These are phyloP conservation scores for Annulohypoxylon stygium DNA, from an alignment of 495 filamentous ascomycete genomes.

Conservation along the genomic window DNA sequence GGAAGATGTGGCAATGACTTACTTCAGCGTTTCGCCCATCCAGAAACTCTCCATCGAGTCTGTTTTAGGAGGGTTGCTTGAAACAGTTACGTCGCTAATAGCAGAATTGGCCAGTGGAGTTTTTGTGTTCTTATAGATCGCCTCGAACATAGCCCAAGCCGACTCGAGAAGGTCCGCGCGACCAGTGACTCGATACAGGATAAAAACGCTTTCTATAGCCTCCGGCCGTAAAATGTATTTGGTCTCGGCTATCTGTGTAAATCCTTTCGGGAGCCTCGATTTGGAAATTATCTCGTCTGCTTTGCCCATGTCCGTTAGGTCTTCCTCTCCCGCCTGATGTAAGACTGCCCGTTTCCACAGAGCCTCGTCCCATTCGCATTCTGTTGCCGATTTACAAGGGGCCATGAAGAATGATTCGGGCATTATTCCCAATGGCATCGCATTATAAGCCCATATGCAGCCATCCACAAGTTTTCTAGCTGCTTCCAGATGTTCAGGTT, in stretches of 20 bases:
- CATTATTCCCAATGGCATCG: slow-evolving; percentile 87
- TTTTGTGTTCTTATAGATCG: slow-evolving; percentile 61
- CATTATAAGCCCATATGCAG: slow-evolving; percentile 91
- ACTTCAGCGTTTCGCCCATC: slow-evolving; percentile 77
- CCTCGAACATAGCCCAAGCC: slow-evolving; percentile 71
- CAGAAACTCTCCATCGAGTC: slow-evolving; percentile 67
- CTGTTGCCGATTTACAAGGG: slow-evolving; percentile 63
- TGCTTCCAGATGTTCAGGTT: slow-evolving; percentile 77
- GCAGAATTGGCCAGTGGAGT: slow-evolving; percentile 66
- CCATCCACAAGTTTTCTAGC: slow-evolving; percentile 87
- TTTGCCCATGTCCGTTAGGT: slow-evolving; percentile 26
- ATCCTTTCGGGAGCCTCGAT: slow-evolving; percentile 73
- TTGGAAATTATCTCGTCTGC: slow-evolving; percentile 62
- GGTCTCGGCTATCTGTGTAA: slow-evolving; percentile 66
- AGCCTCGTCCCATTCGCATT: slow-evolving; percentile 55
- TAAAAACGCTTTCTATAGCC: slow-evolving; percentile 75
- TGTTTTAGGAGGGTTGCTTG: slow-evolving; percentile 44
- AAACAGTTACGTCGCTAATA: slow-evolving; percentile 57
- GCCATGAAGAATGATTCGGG: slow-evolving; percentile 77
- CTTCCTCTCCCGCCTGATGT: slow-evolving; percentile 23
- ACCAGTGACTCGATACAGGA: slow-evolving; percentile 76
- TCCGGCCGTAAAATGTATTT: slow-evolving; percentile 82
- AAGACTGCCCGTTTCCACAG: slow-evolving; percentile 37
- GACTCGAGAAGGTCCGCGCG: slow-evolving; percentile 64
- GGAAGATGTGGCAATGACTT: slow-evolving; percentile 21